Evolutionary conservation across 805 yeast species (phyloP).

Genomic region (Candida fluviatilis): DNA sequence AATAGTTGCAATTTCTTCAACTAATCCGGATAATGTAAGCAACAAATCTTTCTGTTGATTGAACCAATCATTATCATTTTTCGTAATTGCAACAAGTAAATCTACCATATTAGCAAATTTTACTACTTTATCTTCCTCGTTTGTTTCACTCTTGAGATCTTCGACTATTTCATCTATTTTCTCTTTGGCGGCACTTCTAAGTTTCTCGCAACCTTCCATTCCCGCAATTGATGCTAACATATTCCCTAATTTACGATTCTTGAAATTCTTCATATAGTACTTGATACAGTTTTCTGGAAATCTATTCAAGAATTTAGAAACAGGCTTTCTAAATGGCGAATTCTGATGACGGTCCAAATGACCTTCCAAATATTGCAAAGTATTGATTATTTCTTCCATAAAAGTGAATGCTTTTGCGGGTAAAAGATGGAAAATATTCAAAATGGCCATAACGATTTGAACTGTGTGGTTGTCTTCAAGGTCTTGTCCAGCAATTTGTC

Average conservation of each 20-base stretch:
- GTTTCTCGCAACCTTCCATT: conserved; percentile 48
- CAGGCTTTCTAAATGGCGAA: conserved; percentile 90
- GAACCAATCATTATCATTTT: conserved; percentile 57
- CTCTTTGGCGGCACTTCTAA: conserved; percentile 53
- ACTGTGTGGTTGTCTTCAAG: conserved; percentile 77
- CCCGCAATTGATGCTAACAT: conserved; percentile 65
- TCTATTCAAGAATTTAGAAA: conserved; percentile 79
- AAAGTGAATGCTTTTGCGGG: conserved; percentile 92
- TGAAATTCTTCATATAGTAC: conserved; percentile 64
- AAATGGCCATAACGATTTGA: conserved; percentile 81
- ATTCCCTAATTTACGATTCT: conserved; percentile 59
- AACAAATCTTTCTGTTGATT: conserved; percentile 44
- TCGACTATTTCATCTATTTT: conserved; percentile 48
- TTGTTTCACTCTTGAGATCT: conserved; percentile 45
- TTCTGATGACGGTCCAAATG: conserved; percentile 77
- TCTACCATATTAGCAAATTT: conserved; percentile 75
- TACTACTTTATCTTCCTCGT: conserved; percentile 50
- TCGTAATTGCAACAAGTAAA: conserved; percentile 50
- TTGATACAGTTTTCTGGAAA: conserved; percentile 72
- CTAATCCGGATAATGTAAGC: conserved; percentile 37
- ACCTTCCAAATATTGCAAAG: conserved; percentile 74
- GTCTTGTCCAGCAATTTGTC: conserved; percentile 74
- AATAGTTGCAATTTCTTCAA: conserved; percentile 40
- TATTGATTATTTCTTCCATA: conserved; percentile 78
- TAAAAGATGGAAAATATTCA: conserved; percentile 84